Evolutionary conservation across 805 yeast species (phyloP), one percentile per base, ranked within the genome.

Genomic region (Yamadazyma tumulicola): DNA sequence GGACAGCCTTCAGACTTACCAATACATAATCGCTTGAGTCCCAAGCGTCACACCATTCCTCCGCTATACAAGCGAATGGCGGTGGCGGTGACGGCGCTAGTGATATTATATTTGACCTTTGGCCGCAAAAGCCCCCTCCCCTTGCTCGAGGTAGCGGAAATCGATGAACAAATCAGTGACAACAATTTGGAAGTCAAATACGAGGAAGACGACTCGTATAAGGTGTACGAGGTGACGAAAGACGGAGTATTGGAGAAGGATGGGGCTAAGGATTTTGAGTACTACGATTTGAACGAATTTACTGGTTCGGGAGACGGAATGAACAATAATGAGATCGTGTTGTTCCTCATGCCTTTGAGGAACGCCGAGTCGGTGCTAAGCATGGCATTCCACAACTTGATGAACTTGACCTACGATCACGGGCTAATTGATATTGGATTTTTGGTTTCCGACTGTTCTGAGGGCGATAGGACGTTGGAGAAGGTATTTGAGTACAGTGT

Each of bases 361-460:
- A 81, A 86, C 50, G 94, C 95, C 0, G 83, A 76, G 48, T 67
- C 72, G 19, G 89, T 84, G 14, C 61, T 86, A 42, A 88, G 93
- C 9, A 67, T 85, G 67, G 86, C 88, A 71, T 85, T 87, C 62
- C 80, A 81, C 50, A 85, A 86, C 59, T 63, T 86, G 59, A 84
- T 83, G 91, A 85, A 86, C 56, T 64, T 86, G 59, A 85, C 94
- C 1, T 86, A 86, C 54, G 87, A 85, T 36, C 96, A 87, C 54
- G 71, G 75, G 16, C 61, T 85, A 43, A 81, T 86, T 35, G 95
- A 86, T 59, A 67, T 85, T 41, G 89, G 88, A 12, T 85, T 85
- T 50, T 64, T 85, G 50, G 89, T 85, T 3, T 78, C 86, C 41
- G 95, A 85, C 59, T 84, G 93, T 50, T 77, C 88, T 1, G 67